Percentiles rank a stretch among this genome's conserved stretches.
phyloP scores from a whole-genome alignment of 2,329 filamentous ascomycete species.

The Macroventuria anomochaeta region DNA sequence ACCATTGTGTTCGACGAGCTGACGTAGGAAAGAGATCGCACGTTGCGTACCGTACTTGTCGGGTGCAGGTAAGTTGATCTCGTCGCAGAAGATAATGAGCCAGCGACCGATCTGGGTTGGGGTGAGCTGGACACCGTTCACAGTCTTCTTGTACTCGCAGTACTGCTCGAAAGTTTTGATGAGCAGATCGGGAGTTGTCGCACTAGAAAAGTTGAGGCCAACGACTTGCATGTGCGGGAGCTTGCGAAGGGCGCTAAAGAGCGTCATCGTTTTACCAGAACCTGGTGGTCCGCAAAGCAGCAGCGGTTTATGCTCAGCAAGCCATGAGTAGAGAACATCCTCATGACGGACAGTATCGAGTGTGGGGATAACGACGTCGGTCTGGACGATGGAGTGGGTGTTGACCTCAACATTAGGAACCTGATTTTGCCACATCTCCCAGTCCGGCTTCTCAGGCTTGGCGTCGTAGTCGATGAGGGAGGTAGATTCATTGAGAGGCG shows the following conservation, averaged over 20 bases:
- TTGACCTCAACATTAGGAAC: slow-evolving; percentile 96
- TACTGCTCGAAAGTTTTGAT: slow-evolving; percentile 99
- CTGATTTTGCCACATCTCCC: slow-evolving; percentile 92
- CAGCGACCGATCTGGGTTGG: slow-evolving; percentile 96
- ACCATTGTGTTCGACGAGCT: slow-evolving; percentile 97
- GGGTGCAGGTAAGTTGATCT: slow-evolving; percentile 97
- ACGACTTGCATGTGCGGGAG: slow-evolving; percentile 99
- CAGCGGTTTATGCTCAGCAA: slow-evolving; percentile 97
- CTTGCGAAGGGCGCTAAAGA: slow-evolving; percentile 96
- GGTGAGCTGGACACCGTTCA: slow-evolving; percentile 94
- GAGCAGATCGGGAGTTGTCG: slow-evolving; percentile 94
- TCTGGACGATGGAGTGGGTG: slow-evolving; percentile 96
- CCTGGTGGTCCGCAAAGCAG: slow-evolving; percentile 95
- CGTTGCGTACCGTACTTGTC: slow-evolving; percentile 98
- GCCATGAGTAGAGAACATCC: slow-evolving; percentile 99
- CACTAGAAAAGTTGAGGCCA: slow-evolving; percentile 98
- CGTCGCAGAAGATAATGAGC: slow-evolving; percentile 98
- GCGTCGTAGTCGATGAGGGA: slow-evolving; percentile 98
- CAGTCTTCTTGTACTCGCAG: slow-evolving; percentile 98
- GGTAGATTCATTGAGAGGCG: slow-evolving; percentile 75
- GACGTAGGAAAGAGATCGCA: slow-evolving; percentile 94
- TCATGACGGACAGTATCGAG: slow-evolving; percentile 97
- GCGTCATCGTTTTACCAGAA: slow-evolving; percentile 99
- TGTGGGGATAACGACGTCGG: slow-evolving; percentile 97
- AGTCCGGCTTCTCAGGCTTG: slow-evolving; percentile 82